A percentile compares a stretch with the other conserved stretches of the same genome.
phyloP scores from a whole-genome alignment of 1,139 yeast species.

The Insectozyma bohioensis region DNA sequence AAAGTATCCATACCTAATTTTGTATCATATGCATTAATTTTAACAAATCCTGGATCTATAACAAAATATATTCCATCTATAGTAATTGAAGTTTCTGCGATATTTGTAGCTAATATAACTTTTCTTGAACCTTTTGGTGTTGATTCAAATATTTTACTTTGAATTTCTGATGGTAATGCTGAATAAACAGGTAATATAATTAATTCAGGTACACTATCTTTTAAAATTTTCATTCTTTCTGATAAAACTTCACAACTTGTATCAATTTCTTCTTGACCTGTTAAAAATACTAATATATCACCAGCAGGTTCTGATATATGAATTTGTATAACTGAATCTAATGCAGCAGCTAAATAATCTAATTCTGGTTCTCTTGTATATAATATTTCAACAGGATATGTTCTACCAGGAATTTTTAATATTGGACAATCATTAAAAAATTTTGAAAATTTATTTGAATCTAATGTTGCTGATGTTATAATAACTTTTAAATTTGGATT shows the following conservation, averaged over 20 bases:
- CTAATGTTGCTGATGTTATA: slow-evolving; percentile 91
- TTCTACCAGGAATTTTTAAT: slow-evolving; percentile 81
- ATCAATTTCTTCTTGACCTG: slow-evolving; percentile 94
- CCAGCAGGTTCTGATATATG: slow-evolving; percentile 76
- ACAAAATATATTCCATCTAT: slow-evolving; percentile 79
- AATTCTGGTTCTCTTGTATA: slow-evolving; percentile 80
- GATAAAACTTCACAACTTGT: slow-evolving; percentile 76
- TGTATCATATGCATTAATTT: slow-evolving; percentile 74
- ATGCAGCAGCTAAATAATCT: slow-evolving; percentile 80
- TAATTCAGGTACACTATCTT: slow-evolving; percentile 62
- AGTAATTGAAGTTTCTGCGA: slow-evolving; percentile 80
- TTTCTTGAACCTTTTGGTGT: slow-evolving; percentile 71
- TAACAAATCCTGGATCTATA: slow-evolving; percentile 80
- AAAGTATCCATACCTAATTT: slow-evolving; percentile 76
- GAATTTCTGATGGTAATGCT: slow-evolving; percentile 74
- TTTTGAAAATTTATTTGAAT: slow-evolving; percentile 75
- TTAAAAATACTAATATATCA: slow-evolving; percentile 79
- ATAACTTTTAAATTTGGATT: slow-evolving; percentile 79
- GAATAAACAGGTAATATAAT: slow-evolving; percentile 86
- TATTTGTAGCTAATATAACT: slow-evolving; percentile 76
- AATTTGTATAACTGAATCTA: slow-evolving; percentile 79
- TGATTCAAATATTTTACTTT: slow-evolving; percentile 69
- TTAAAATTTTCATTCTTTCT: slow-evolving; percentile 67
- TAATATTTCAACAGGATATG: slow-evolving; percentile 81
- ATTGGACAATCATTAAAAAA: slow-evolving; percentile 83